phyloP scores from a whole-genome alignment of 148 eudicot species.

The Rhododendron griersonianum region DNA sequence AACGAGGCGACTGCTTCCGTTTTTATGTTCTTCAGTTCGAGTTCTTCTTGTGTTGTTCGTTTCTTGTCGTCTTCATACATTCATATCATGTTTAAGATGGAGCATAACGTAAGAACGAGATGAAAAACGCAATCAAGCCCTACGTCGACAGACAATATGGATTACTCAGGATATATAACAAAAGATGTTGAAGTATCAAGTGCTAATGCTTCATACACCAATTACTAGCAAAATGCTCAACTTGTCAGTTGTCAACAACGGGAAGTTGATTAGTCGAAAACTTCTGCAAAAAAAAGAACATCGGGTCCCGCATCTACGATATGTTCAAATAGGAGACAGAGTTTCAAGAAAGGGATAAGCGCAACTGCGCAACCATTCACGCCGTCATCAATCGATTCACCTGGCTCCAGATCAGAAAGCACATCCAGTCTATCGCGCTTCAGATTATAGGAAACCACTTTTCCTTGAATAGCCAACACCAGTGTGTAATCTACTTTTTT shows the following conservation, averaged over 20 bases:
- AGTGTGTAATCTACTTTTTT: not conserved
- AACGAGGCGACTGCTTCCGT: no score
- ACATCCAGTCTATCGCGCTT: not conserved
- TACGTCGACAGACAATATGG: no score
- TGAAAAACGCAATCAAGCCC: no score
- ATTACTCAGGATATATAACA: no score
- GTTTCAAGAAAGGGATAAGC: not conserved
- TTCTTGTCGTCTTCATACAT: no score
- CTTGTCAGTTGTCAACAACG: not conserved
- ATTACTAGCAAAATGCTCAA: not conserved
- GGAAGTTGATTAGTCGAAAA: not conserved
- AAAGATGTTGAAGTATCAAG: no score
- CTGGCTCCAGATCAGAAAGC: not conserved
- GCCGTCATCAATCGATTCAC: not conserved
- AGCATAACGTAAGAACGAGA: no score
- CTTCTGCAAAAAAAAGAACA: not conserved
- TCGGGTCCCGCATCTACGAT: no score
- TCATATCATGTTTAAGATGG: no score
- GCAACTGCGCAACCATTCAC: no score
- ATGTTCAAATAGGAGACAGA: not conserved
- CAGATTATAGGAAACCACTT: not conserved
- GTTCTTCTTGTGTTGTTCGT: no score
- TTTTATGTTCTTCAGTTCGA: no score
- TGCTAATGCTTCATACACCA: not conserved
- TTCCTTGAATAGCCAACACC: not conserved